These are phyloP conservation scores for Sporisorium sorghi DNA, from an alignment of 1,284 basidiomycete species.

Conservation along the genomic window DNA sequence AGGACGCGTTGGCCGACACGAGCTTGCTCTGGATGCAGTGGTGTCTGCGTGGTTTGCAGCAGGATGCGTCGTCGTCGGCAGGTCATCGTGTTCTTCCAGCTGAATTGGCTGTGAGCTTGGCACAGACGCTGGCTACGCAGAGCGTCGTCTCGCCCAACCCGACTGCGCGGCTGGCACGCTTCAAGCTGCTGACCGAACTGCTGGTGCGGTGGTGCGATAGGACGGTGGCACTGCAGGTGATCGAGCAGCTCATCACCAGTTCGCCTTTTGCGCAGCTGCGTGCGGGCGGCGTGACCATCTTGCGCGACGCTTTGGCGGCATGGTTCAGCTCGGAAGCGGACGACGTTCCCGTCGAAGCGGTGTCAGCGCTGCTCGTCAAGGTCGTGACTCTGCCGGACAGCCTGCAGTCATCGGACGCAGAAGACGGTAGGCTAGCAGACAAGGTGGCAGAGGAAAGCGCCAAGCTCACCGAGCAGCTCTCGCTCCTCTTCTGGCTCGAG, in stretches of 20 bases:
- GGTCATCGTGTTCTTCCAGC: constrained; percentile 14
- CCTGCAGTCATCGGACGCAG: neutral
- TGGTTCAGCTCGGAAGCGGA: constrained; percentile 1
- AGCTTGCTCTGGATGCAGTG: constrained; percentile 51
- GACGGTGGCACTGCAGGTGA: constrained; percentile 13
- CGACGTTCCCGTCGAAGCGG: neutral
- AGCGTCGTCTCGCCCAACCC: constrained; percentile 53
- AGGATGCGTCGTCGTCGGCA: constrained; percentile 18
- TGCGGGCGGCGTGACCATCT: constrained; percentile 35
- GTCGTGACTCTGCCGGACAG: constrained; percentile 8
- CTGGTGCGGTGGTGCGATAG: constrained; percentile 23
- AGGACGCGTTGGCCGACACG: constrained; percentile 41
- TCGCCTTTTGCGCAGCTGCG: constrained; percentile 58
- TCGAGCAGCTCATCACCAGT: constrained; percentile 38
- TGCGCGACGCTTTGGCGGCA: constrained; percentile 11
- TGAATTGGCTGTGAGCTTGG: constrained; percentile 32
- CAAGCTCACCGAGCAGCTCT: constrained; percentile 25
- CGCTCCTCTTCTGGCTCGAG: constrained; percentile 29
- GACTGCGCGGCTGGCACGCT: constrained; percentile 35
- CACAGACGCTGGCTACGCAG: constrained; percentile 55
- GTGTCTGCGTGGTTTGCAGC: constrained; percentile 27
- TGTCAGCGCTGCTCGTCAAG: constrained; percentile 15
- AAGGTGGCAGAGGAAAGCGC: constrained; percentile 20
- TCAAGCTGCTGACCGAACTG: constrained; percentile 42
- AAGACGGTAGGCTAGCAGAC: neutral